These are phyloP conservation scores for Geotrichum klebahnii DNA, from an alignment of 1,139 yeast species.

Conservation along the genomic window DNA sequence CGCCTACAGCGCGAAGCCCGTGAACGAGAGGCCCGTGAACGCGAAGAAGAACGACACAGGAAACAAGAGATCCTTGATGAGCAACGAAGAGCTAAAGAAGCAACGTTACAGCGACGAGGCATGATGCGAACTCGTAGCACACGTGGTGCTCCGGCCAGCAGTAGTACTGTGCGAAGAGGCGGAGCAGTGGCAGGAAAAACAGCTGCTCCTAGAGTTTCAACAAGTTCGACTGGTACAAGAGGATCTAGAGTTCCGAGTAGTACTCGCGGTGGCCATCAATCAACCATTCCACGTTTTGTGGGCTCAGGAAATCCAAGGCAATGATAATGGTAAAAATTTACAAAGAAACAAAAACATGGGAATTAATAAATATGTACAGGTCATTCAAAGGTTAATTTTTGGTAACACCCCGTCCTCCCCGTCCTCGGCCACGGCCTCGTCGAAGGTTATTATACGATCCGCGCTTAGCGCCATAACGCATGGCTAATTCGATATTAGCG, in stretches of 20 bases:
- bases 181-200: not conserved
- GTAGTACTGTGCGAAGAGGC: constrained; percentile 1
- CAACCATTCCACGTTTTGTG: constrained; percentile 14
- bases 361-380: not conserved
- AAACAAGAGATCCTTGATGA: constrained; percentile 20
- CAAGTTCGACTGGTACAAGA: not conserved
- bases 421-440: constrained; percentile 1
- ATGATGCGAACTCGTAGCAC: not conserved
- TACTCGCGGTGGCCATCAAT: constrained; percentile 3
- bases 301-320: constrained; percentile 10
- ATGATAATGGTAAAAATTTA: not conserved
- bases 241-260: not conserved
- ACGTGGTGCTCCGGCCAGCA: not conserved
- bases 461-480: constrained; percentile 12
- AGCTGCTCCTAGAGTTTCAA: not conserved
- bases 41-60: constrained; percentile 24
- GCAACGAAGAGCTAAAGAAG: constrained; percentile 10
- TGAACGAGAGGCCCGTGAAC: constrained; percentile 26
- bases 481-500: constrained; percentile 13
- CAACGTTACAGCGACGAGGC: constrained; percentile 9
- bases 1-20: constrained; percentile 25
- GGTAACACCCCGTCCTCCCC: not conserved
- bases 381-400: not conserved
- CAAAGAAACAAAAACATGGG: not conserved
- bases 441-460: not conserved